These are phyloP conservation scores for Glycine latifolia DNA, from an alignment of 306 rosid species.

Conservation along the genomic window DNA sequence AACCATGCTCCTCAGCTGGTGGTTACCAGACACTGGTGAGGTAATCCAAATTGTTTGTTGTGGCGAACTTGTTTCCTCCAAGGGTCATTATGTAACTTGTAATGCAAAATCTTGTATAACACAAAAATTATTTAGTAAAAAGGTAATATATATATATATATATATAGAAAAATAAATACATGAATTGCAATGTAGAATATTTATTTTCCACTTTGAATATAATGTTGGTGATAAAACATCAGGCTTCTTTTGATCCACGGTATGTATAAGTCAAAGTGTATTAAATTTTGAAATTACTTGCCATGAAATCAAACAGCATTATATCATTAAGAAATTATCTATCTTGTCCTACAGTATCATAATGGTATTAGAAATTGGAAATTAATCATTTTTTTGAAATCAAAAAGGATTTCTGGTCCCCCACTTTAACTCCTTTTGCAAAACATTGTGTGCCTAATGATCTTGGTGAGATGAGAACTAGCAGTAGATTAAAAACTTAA, in stretches of 20 bases:
- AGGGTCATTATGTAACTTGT: constrained; percentile 86
- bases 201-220: constrained; percentile 4
- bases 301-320: not conserved
- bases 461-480: no score
- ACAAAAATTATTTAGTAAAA: constrained; percentile 39
- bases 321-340: not conserved
- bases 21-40: constrained; percentile 63
- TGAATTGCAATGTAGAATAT: constrained; percentile 22
- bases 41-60: constrained; percentile 71
- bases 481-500: no score
- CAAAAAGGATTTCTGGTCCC: no score
- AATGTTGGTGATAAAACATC: constrained; percentile 4
- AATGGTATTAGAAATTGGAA: not conserved
- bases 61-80: constrained; percentile 69
- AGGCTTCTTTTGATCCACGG: not conserved
- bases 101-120: constrained; percentile 73
- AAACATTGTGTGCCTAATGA: no score
- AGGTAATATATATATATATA: not conserved
- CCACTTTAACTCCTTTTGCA: no score
- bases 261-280: not conserved
- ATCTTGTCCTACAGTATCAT: not conserved
- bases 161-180: not conserved
- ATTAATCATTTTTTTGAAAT: not conserved
- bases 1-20: constrained; percentile 51
- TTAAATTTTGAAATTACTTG: not conserved